Evolutionary conservation across 78 protist genomes (phyloP).

Genomic region (Dictyostelium firmibasis): DNA sequence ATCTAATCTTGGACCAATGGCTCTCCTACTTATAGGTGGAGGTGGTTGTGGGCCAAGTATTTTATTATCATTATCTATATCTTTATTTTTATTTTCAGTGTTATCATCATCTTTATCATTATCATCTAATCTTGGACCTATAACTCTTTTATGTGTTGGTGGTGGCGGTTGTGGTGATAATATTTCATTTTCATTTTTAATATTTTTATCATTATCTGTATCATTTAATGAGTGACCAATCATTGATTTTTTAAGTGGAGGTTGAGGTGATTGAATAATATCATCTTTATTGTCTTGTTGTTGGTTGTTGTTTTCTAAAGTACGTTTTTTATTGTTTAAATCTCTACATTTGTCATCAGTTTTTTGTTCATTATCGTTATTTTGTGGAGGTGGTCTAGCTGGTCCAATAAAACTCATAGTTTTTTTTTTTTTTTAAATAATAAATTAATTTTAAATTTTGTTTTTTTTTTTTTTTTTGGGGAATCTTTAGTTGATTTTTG

Average conservation of each 20-base stretch:
- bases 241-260: neutral
- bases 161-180: constrained; percentile 8
- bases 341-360: neutral
- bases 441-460: too few relatives aligned
- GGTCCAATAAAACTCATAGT: constrained; percentile 25
- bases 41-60: constrained; percentile 1
- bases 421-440: neutral
- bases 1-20: constrained; percentile 31
- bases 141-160: neutral
- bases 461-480: neutral
- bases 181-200: neutral
- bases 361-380: neutral
- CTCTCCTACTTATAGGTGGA: neutral
- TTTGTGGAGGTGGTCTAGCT: constrained; percentile 27
- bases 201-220: neutral
- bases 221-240: neutral
- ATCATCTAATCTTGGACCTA: constrained; percentile 29
- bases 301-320: neutral
- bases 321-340: neutral
- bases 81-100: neutral
- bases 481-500: neutral
- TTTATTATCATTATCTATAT: neutral
- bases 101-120: neutral
- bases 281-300: neutral
- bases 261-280: neutral